A percentile compares a stretch with the other conserved stretches of the same genome.
Evolutionary conservation across 129 eudicot genomes (phyloP).

Genomic region (Artemisia tridentata): DNA sequence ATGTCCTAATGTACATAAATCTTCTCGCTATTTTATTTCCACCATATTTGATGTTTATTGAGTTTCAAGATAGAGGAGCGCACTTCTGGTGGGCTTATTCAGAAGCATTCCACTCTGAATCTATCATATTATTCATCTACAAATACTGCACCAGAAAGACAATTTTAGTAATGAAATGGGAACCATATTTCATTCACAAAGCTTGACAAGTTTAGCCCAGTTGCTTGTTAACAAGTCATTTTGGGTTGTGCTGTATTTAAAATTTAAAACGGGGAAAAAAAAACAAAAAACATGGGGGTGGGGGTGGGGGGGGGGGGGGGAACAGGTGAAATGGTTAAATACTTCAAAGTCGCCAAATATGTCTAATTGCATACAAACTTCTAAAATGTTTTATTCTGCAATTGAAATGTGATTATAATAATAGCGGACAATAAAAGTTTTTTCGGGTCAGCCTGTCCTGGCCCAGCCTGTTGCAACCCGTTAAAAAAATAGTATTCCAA

Average conservation of each 20-base stretch:
- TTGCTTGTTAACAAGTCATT: background rate
- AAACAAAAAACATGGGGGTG: too few species aligned
- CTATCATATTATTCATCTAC: background rate
- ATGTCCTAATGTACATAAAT: constrained; percentile 25
- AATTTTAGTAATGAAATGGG: constrained; percentile 9
- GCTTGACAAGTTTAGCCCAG: background rate
- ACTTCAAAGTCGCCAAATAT: constrained; percentile 2
- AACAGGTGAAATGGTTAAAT: background rate
- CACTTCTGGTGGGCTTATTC: constrained; percentile 29
- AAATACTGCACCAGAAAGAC: constrained; percentile 12
- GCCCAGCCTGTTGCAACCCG: background rate
- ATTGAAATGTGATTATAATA: background rate
- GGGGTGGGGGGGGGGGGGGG: background rate
- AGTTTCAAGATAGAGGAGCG: constrained; percentile 8
- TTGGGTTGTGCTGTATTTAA: background rate
- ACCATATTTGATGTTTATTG: constrained; percentile 25
- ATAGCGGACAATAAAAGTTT: background rate
- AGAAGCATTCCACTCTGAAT: constrained; percentile 5
- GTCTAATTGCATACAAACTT: background rate
- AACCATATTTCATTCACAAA: background rate
- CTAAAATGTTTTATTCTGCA: background rate
- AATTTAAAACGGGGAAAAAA: too few species aligned
- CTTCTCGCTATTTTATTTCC: constrained; percentile 18
- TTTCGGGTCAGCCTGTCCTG: background rate
- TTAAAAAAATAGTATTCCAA: background rate